Evolutionary conservation across 192 early-diverging fungal species (phyloP), one percentile per base, ranked within the genome.

Genomic region (Umbelopsis sp.): DNA sequence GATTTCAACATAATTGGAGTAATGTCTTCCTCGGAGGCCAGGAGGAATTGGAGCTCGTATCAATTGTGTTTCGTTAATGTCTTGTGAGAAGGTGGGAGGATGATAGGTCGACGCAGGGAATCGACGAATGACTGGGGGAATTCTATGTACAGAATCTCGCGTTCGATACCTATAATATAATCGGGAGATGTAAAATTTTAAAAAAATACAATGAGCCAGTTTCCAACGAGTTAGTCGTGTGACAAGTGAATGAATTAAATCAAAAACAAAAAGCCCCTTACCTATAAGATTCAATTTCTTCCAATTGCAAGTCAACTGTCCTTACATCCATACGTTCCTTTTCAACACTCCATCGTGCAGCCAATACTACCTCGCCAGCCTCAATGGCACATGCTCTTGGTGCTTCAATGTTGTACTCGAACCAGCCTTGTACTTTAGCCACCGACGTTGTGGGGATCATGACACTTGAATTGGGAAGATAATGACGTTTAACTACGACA

Each of bases 261-360:
- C 34, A 67, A 67, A n/a, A 22, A 65, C 2, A 29, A 65, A 26
- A n/a, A 41, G 12, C 32, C 24, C 32, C 24, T 44, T 72, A 80
- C 78, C 78, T 68, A 38, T 75, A 75, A 9, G 59, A 51, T 52
- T 80, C 78, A 32, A 75, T 45, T 25, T 80, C 66, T 65, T 80
- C 69, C 29, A 80, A 66, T 11, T 45, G 31, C 16, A 75, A 66
- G 65, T 80, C 78, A 32, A 75, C 66, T 31, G 56, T 38, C 38
- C 56, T 51, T 0, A 80, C 70, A 44, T 80, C 78, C 36, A 80
- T 71, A 20, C 66, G 50, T 51, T 80, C 78, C 24, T 80, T 80
- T 38, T 80, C 78, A 2, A 74, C 73, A 47, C 78, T 80, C 71
- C 78, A 80, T 9, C 74, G 70, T n/a, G 71, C 65, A 29, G 73